Evolutionary conservation across 2,329 filamentous ascomycete species (phyloP).

Genomic region (Aspergillus versicolor): DNA sequence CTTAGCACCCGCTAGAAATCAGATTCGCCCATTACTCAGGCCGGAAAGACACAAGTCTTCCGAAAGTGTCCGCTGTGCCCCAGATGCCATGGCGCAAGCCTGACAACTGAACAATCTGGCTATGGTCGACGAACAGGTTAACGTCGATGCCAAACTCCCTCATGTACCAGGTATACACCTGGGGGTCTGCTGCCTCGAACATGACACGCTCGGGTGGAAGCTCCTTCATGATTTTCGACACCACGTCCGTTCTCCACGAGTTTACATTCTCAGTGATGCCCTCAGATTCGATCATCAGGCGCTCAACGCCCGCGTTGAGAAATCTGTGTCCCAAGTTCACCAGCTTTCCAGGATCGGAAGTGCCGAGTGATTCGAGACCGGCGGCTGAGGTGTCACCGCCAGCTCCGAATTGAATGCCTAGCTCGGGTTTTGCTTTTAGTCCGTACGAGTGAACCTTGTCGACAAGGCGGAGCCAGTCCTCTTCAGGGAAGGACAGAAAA

Average conservation of each 20-base stretch:
- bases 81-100: slow-evolving; percentile 55
- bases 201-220: slow-evolving; percentile 54
- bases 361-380: slow-evolving; percentile 49
- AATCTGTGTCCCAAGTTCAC: slow-evolving; percentile 52
- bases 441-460: slow-evolving; percentile 49
- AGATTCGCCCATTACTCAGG: slow-evolving; percentile 16
- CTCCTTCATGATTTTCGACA: slow-evolving; percentile 53
- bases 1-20: too few species aligned
- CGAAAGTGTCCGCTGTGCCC: slow-evolving; percentile 58
- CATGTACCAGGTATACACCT: slow-evolving; percentile 58
- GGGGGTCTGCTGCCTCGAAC: slow-evolving; percentile 58
- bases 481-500: slow-evolving; percentile 54
- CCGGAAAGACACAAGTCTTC: slow-evolving; percentile 49
- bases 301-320: slow-evolving; percentile 53
- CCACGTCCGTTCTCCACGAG: slow-evolving; percentile 56
- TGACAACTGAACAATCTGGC: slow-evolving; percentile 57
- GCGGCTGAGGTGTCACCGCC: slow-evolving; percentile 53
- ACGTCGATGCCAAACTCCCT: slow-evolving; percentile 58
- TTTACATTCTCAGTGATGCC: slow-evolving; percentile 59
- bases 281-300: slow-evolving; percentile 61
- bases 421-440: slow-evolving; percentile 54
- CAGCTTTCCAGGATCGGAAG: slow-evolving; percentile 51
- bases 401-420: slow-evolving; percentile 59
- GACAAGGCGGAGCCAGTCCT: slow-evolving; percentile 55
- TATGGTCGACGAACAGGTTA: slow-evolving; percentile 59